Percentiles rank a stretch among this genome's conserved stretches.
phyloP scores from a whole-genome alignment of 306 rosid species.

The Ceratonia siliqua region DNA sequence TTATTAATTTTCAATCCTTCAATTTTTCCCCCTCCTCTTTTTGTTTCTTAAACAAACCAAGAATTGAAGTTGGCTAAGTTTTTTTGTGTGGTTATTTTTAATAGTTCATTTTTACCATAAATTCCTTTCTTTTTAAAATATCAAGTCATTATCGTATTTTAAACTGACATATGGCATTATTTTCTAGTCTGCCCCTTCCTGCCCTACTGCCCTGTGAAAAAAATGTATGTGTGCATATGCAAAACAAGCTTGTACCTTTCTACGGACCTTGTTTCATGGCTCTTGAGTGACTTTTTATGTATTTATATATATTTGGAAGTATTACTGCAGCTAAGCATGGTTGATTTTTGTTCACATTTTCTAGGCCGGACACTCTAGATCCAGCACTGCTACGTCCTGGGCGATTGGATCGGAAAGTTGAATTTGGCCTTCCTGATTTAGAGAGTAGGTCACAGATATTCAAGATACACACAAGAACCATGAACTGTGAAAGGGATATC shows the following conservation, averaged over 20 bases:
- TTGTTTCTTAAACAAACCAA: background rate
- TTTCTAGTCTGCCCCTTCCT: background rate
- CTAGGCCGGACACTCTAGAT: slow-evolving; percentile 88
- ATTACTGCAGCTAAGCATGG: background rate
- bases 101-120: background rate
- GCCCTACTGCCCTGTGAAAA: background rate
- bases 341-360: slow-evolving; percentile 25
- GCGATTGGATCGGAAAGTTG: slow-evolving; percentile 84
- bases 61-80: background rate
- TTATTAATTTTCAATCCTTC: no score
- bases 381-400: slow-evolving; percentile 89
- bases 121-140: background rate
- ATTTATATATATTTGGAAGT: background rate
- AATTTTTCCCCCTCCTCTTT: background rate
- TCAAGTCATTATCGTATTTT: background rate
- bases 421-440: slow-evolving; percentile 91
- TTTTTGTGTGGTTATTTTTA: background rate
- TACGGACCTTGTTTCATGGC: slow-evolving; percentile 1
- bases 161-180: background rate
- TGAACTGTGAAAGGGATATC: slow-evolving; percentile 86
- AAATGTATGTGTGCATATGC: no score
- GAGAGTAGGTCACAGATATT: slow-evolving; percentile 87
- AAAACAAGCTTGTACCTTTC: background rate
- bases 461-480: slow-evolving; percentile 83
- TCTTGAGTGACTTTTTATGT: background rate